These are phyloP conservation scores for Magnusiomyces fungicola DNA, from an alignment of 1,139 yeast species.

Conservation along the genomic window DNA sequence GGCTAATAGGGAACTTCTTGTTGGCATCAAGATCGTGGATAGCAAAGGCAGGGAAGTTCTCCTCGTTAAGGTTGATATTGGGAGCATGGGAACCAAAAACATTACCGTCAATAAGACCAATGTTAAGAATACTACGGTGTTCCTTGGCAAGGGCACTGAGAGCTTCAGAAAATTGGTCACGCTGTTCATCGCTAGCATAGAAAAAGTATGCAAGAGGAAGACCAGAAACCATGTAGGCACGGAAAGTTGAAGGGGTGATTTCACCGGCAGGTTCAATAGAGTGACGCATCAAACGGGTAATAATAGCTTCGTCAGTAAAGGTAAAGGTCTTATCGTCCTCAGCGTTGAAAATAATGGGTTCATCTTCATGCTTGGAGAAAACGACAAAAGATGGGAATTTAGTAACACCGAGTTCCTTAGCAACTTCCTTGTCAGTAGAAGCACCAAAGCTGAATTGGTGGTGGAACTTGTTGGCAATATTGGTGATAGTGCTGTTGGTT, in stretches of 20 bases:
- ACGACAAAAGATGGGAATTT: slow-evolving; percentile 44
- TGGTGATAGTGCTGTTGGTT: slow-evolving; percentile 43
- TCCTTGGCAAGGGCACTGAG: slow-evolving; percentile 62
- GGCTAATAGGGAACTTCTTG: slow-evolving; percentile 68
- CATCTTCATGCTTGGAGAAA: slow-evolving; percentile 39
- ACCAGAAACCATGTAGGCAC: slow-evolving; percentile 61
- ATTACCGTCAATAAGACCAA: slow-evolving; percentile 81
- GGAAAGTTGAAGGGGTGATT: slow-evolving; percentile 74
- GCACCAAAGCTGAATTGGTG: slow-evolving; percentile 58
- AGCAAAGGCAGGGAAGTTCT: slow-evolving; percentile 77
- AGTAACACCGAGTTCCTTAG: slow-evolving; percentile 40
- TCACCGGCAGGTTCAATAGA: slow-evolving; percentile 92
- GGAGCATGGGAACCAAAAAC: slow-evolving; percentile 85
- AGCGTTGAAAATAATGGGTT: slow-evolving; percentile 38
- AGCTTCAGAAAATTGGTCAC: slow-evolving; percentile 45
- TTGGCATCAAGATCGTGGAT: slow-evolving; percentile 66
- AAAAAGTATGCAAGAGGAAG: slow-evolving; percentile 85
- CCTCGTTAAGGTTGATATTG: slow-evolving; percentile 74
- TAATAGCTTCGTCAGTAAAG: slow-evolving; percentile 34
- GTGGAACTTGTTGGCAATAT: slow-evolving; percentile 51
- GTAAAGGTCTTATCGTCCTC: slow-evolving; percentile 30
- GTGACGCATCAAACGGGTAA: slow-evolving; percentile 46
- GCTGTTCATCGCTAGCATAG: slow-evolving; percentile 63
- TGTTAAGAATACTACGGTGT: slow-evolving; percentile 73
- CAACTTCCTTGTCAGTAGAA: slow-evolving; percentile 42